Base-by-base conservation (phyloP, 129 eudicot species). In the Deinandra increscens region DNA sequence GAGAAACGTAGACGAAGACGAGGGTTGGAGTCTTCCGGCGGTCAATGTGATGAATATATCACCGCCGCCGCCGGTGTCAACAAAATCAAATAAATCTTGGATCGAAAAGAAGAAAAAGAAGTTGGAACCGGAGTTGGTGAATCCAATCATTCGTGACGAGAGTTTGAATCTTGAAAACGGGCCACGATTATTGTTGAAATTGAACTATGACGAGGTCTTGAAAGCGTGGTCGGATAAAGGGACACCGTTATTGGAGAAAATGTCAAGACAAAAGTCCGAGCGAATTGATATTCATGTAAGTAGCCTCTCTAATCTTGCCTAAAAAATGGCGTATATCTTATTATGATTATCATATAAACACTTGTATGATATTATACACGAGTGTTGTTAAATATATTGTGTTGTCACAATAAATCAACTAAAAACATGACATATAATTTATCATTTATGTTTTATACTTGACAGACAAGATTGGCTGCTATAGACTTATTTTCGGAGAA, bases 171-270 rank as follows among this genome's bases (percentile, higher is more conserved):
- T 78, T 7, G 85, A 75, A 33, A 60, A 74, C 4, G 81, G 67
- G 69, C 43, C 78, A n/a, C 72, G 72, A 68, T 77, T 83, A 56
- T 69, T 71, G 10, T 66, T 92, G 66, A 92, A 92, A 71, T 60
- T 92, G 71, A 84, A 92, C 36, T 89, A 88, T 75, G 95, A 86
- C 64, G 79, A 74, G 53, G 85, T 92, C 6, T 69, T 84, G 80
- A 81, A 78, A 39, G 95, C 81, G 9, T 92, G 98, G 98, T 86
- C 98, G 15, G 89, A 85, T 73, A 79, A 82, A 29, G 86, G 83
- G 11, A 81, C 87, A 19, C 96, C 98, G 50, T 83, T 88, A 46
- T 84, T 91, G 3, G 95, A 87, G 14, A 94, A 92, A 7, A 31
- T 71, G 59, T 81, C 82, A 43, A 86, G 75, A 29, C 58, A 85